phyloP scores from a whole-genome alignment of 768 basidiomycete species.

The Erythrobasidium yunnanense region DNA sequence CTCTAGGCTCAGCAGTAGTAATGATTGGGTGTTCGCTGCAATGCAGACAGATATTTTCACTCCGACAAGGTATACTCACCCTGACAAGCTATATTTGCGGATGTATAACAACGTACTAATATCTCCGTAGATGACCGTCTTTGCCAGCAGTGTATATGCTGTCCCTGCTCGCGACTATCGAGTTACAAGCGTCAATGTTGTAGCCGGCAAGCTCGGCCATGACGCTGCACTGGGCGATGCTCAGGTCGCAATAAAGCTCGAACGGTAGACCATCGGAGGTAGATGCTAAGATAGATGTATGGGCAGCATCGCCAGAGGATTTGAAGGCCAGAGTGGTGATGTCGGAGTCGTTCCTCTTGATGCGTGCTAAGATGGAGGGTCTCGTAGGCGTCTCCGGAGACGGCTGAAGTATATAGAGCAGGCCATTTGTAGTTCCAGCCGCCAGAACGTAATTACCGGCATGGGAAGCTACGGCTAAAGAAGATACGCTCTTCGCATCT shows the following conservation, averaged over 20 bases:
- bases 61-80: too few relatives aligned
- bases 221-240: background rate
- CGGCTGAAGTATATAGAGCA: too few relatives aligned
- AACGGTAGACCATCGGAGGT: conserved; percentile 10
- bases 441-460: background rate
- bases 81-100: background rate
- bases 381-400: too few relatives aligned
- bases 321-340: background rate
- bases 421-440: conserved; percentile 4
- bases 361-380: too few relatives aligned
- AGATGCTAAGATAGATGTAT: background rate
- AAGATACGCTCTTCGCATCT: background rate
- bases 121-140: conserved; percentile 6
- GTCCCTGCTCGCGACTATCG: background rate
- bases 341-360: conserved; percentile 17
- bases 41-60: too few relatives aligned
- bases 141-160: conserved; percentile 4
- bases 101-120: background rate
- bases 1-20: too few relatives aligned
- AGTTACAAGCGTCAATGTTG: conserved; percentile 24
- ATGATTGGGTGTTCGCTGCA: too few relatives aligned
- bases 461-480: background rate
- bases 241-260: background rate
- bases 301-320: background rate
- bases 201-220: background rate